Base-by-base conservation (phyloP, 2,329 filamentous ascomycete genomes). In the Bertia moriformis region DNA sequence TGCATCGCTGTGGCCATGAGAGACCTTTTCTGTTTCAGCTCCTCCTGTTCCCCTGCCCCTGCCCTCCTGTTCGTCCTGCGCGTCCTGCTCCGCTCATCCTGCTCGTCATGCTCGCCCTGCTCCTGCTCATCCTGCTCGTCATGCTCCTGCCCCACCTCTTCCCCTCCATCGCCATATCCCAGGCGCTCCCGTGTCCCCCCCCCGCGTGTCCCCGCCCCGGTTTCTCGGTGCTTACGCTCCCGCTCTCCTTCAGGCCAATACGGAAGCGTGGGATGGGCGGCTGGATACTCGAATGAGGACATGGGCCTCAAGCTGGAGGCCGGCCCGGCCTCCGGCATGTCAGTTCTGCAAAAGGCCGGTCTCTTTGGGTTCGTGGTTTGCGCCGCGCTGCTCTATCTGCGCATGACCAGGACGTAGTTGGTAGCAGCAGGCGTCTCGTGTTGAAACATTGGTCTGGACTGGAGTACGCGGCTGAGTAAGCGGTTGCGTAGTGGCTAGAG, bases 341-440 rank as follows among this genome's bases (percentile, higher is more conserved):
- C 60, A 17, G 48, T 65, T 44, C 22, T 67, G 43, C 62, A 67
- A 48, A 73, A 71, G 58, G 60, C 58, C n/a, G 50, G 67, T 37
- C 51, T 73, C 38, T 65, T 73, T 46, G 59, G 55, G 33, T 56
- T 69, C 38, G 60, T 75, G 41, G 45, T 69, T 29, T 60, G 54
- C 18, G 64, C 57, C 38, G 50, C 73, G 38, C 62, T 52, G 18
- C 47, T 61, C 36, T 70, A 64, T 52, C 38, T 71, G 39, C 62
- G 63, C 43, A 44, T 63, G 42, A 58, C 55, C 17, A 59, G 49
- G 44, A 56, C n/a, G n/a, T n/a, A n/a, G n/a, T n/a, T n/a, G n/a
- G n/a, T n/a, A n/a, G n/a, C n/a, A n/a, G n/a, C n/a, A n/a, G n/a
- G n/a, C n/a, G n/a, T n/a, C n/a, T n/a, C n/a, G n/a, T n/a, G n/a